Evolutionary conservation across 352 stramenopile genomes (phyloP).

Genomic region (Phytophthora melonis): DNA sequence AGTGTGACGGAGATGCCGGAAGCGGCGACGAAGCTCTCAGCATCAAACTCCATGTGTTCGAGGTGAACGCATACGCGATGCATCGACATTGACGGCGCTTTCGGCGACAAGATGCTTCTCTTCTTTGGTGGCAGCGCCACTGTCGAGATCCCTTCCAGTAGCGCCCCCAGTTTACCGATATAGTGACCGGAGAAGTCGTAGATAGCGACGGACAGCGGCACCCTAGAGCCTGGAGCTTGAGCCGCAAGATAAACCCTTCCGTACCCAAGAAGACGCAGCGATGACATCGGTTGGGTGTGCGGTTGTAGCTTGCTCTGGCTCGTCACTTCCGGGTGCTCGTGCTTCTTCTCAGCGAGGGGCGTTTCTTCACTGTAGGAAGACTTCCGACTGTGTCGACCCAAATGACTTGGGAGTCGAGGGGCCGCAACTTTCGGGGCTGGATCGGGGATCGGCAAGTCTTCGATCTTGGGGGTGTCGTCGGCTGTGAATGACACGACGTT

Average conservation of each 20-base stretch:
- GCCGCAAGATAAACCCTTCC: conserved; percentile 40
- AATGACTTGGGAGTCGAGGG: conserved; percentile 29
- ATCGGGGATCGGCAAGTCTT: conserved; percentile 30
- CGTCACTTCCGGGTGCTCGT: background rate
- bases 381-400: conserved; percentile 7
- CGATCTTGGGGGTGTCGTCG: conserved; percentile 21
- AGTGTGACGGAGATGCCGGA: conserved; percentile 41
- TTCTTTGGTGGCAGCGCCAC: conserved; percentile 24
- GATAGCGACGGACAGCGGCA: conserved; percentile 42
- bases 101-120: conserved; percentile 29
- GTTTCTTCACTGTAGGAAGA: conserved; percentile 22
- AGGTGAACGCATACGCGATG: conserved; percentile 37
- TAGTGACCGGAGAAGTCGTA: conserved; percentile 40
- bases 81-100: conserved; percentile 13
- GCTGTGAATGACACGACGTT: conserved; percentile 33
- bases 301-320: conserved; percentile 13
- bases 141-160: conserved; percentile 23
- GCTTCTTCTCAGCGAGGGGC: conserved; percentile 12
- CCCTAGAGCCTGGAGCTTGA: conserved; percentile 21
- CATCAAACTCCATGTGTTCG: conserved; percentile 40
- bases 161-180: conserved; percentile 37
- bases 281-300: conserved; percentile 11
- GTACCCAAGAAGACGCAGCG: conserved; percentile 42
- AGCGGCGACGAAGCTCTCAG: conserved; percentile 18
- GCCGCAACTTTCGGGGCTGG: conserved; percentile 21